A percentile compares a stretch with the other conserved stretches of the same genome.
phyloP scores from a whole-genome alignment of 495 filamentous ascomycete genomes.

The Geopyxis carbonaria region DNA sequence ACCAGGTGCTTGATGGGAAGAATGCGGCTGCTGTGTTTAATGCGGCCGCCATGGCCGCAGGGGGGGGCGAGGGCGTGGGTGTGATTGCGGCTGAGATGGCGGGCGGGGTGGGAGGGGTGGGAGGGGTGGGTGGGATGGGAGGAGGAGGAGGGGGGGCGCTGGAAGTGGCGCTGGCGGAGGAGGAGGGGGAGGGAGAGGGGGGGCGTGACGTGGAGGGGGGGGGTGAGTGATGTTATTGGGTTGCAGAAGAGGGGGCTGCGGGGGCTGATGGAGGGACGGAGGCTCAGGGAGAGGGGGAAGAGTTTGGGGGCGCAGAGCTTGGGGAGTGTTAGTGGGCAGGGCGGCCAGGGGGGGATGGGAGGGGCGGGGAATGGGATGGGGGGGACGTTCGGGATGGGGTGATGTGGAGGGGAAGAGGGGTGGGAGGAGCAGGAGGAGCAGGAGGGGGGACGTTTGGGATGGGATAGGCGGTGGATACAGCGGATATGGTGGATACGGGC shows the following conservation, averaged over 20 bases:
- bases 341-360: too few species aligned
- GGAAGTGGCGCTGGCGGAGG: slow-evolving; percentile 5
- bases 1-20: slow-evolving; percentile 72
- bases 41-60: slow-evolving; percentile 93
- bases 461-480: too few species aligned
- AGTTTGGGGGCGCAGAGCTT: slow-evolving; percentile 24
- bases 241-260: slow-evolving; percentile 84
- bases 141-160: slow-evolving; percentile 16
- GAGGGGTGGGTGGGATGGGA: too few species aligned
- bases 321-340: too few species aligned
- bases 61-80: slow-evolving; percentile 44
- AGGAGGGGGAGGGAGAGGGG: slow-evolving; percentile 50
- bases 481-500: too few species aligned
- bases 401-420: too few species aligned
- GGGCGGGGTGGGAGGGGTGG: too few species aligned
- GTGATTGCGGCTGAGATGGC: slow-evolving; percentile 29
- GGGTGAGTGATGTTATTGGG: slow-evolving; percentile 83
- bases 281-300: slow-evolving; percentile 55
- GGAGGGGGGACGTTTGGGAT: too few species aligned
- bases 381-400: too few species aligned
- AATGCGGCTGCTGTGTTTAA: slow-evolving; percentile 98
- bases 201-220: slow-evolving; percentile 51
- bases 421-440: too few species aligned
- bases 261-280: slow-evolving; percentile 85
- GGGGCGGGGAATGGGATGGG: too few species aligned